These are phyloP conservation scores for Mortierella claussenii DNA, from an alignment of 192 early-diverging fungal genomes.

Conservation along the genomic window DNA sequence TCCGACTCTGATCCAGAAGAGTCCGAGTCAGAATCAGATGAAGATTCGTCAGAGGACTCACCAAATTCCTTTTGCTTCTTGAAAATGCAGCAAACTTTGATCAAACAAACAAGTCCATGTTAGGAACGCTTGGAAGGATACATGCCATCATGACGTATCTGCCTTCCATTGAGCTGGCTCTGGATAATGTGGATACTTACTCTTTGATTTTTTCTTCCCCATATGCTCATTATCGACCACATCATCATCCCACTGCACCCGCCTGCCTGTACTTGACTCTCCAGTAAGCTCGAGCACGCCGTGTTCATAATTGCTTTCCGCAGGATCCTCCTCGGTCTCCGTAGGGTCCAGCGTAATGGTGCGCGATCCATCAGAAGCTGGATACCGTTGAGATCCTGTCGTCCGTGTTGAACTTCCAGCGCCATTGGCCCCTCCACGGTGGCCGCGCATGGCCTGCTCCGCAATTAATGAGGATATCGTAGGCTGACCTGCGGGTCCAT, in stretches of 20 bases:
- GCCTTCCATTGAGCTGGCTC: too few relatives aligned
- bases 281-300: conserved; percentile 65
- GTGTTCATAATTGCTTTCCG: conserved; percentile 14
- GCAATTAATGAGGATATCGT: conserved; percentile 10
- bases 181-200: too few relatives aligned
- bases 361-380: conserved; percentile 46
- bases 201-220: conserved; percentile 76
- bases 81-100: conserved; percentile 85
- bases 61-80: conserved; percentile 66
- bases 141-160: too few relatives aligned
- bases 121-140: too few relatives aligned
- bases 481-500: conserved; percentile 18
- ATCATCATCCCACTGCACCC: conserved; percentile 72
- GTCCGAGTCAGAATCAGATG: conserved; percentile 51
- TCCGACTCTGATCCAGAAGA: conserved; percentile 51
- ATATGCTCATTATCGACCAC: conserved; percentile 78
- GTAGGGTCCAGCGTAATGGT: conserved; percentile 52
- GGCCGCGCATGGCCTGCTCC: not conserved
- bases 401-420: conserved; percentile 6
- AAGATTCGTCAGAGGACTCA: conserved; percentile 62
- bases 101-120: too few relatives aligned
- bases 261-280: conserved; percentile 49
- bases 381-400: conserved; percentile 18
- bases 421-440: not conserved
- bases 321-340: conserved; percentile 15